Evolutionary conservation across 495 filamentous ascomycete genomes (phyloP).

Genomic region (Hyphodiscus hymeniophilus): DNA sequence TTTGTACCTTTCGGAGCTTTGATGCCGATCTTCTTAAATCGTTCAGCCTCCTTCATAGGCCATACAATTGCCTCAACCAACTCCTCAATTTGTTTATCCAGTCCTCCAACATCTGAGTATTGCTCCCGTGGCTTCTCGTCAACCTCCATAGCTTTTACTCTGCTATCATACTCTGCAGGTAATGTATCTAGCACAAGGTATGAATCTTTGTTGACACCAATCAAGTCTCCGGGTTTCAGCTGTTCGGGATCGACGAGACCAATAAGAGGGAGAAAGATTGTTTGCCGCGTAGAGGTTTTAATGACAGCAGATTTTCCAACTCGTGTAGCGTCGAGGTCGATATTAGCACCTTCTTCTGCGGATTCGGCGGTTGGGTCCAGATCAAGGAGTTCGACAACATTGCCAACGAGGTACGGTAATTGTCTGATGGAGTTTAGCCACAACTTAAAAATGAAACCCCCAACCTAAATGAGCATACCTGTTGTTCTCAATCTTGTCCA

Average conservation of each 20-base stretch:
- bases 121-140: slow-evolving; percentile 99
- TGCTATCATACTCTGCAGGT: slow-evolving; percentile 97
- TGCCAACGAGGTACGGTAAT: slow-evolving; percentile 95
- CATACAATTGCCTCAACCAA: slow-evolving; percentile 98
- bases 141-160: slow-evolving; percentile 99
- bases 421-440: slow-evolving; percentile 48
- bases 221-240: slow-evolving; percentile 90
- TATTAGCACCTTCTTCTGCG: slow-evolving; percentile 94
- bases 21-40: slow-evolving; percentile 99
- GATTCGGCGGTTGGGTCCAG: slow-evolving; percentile 95
- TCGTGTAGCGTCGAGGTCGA: slow-evolving; percentile 93
- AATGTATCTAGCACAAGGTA: slow-evolving; percentile 98
- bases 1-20: slow-evolving; percentile 99
- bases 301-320: slow-evolving; percentile 98
- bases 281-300: slow-evolving; percentile 99
- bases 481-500: slow-evolving; percentile 98
- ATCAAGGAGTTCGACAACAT: slow-evolving; percentile 94
- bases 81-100: slow-evolving; percentile 99
- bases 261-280: slow-evolving; percentile 97
- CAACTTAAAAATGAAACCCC: slow-evolving; percentile 10
- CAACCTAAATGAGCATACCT: slow-evolving; percentile 46
- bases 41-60: slow-evolving; percentile 99
- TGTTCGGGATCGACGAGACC: slow-evolving; percentile 91
- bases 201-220: slow-evolving; percentile 98
- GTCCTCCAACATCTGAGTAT: slow-evolving; percentile 93